These are phyloP conservation scores for Colletotrichum sp. DNA, from an alignment of 2,329 filamentous ascomycete species.

Conservation along the genomic window DNA sequence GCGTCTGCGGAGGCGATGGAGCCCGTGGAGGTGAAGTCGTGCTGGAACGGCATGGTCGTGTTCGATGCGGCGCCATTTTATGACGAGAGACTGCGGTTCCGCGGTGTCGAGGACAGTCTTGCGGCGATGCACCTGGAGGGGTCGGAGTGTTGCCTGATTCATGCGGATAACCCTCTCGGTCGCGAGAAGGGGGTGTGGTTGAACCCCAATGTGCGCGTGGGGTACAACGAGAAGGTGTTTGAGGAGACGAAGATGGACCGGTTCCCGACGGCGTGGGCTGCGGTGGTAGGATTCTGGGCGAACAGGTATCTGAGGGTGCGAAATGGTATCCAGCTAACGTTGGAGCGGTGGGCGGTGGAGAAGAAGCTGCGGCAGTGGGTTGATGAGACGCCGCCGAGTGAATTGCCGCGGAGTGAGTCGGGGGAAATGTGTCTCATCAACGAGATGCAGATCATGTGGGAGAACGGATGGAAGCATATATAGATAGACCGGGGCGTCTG, in stretches of 20 bases:
- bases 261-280: background rate
- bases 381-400: slow-evolving; percentile 29
- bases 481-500: background rate
- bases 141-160: slow-evolving; percentile 67
- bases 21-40: slow-evolving; percentile 66
- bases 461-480: slow-evolving; percentile 35
- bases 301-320: slow-evolving; percentile 28
- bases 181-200: slow-evolving; percentile 52
- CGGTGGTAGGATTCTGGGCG: slow-evolving; percentile 42
- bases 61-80: slow-evolving; percentile 44
- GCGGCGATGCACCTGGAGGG: slow-evolving; percentile 60
- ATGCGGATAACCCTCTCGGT: slow-evolving; percentile 59
- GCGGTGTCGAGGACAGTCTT: slow-evolving; percentile 65
- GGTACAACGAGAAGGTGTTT: slow-evolving; percentile 50
- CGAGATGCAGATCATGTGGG: slow-evolving; percentile 64
- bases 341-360: slow-evolving; percentile 42
- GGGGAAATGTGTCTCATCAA: slow-evolving; percentile 60
- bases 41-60: slow-evolving; percentile 63
- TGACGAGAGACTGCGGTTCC: slow-evolving; percentile 55
- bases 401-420: slow-evolving; percentile 38
- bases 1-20: slow-evolving; percentile 49
- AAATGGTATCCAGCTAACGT: slow-evolving; percentile 34
- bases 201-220: slow-evolving; percentile 61
- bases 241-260: slow-evolving; percentile 1
- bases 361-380: slow-evolving; percentile 39